Conservation (phyloP, 1,284 basidiomycete species). For the Mycena sp. region DNA sequence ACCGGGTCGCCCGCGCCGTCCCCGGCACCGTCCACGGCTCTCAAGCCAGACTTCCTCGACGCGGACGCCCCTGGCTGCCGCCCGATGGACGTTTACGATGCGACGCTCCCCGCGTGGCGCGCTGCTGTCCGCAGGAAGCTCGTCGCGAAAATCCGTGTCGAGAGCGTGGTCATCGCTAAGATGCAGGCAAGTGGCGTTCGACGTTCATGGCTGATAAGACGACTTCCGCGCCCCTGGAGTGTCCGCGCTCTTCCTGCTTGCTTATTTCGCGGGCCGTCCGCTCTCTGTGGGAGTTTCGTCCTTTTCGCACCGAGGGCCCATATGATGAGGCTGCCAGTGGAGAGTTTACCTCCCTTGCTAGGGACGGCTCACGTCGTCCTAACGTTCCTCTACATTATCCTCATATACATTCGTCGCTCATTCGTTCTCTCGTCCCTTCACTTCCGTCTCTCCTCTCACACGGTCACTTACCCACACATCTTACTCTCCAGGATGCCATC, state of each 20-base stretch:
- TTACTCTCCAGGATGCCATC: slow-evolving; percentile 57
- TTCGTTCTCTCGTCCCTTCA: too few relatives aligned
- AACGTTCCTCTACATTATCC: too few relatives aligned
- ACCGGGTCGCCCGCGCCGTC: slow-evolving; percentile 15
- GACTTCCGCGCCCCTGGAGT: not conserved
- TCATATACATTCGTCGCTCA: too few relatives aligned
- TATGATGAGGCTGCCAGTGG: too few relatives aligned
- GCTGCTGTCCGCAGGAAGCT: slow-evolving; percentile 68
- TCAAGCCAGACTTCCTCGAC: not conserved
- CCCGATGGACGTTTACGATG: slow-evolving; percentile 69
- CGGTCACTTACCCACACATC: not conserved
- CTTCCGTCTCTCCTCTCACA: not conserved
- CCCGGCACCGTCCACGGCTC: not conserved
- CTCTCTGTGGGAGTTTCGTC: too few relatives aligned
- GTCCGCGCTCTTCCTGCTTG: not conserved
- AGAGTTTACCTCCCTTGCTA: too few relatives aligned
- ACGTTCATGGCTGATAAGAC: too few relatives aligned
- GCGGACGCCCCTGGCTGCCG: slow-evolving; percentile 35
- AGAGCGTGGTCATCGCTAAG: slow-evolving; percentile 72
- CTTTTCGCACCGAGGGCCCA: too few relatives aligned
- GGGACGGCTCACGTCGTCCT: too few relatives aligned
- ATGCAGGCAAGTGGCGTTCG: slow-evolving; percentile 81
- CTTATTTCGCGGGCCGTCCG: too few relatives aligned
- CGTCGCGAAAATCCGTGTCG: slow-evolving; percentile 66
- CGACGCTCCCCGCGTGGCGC: slow-evolving; percentile 74